These are phyloP conservation scores for Trichoderma guizhouense DNA, from an alignment of 2,329 filamentous ascomycete species.

Conservation along the genomic window DNA sequence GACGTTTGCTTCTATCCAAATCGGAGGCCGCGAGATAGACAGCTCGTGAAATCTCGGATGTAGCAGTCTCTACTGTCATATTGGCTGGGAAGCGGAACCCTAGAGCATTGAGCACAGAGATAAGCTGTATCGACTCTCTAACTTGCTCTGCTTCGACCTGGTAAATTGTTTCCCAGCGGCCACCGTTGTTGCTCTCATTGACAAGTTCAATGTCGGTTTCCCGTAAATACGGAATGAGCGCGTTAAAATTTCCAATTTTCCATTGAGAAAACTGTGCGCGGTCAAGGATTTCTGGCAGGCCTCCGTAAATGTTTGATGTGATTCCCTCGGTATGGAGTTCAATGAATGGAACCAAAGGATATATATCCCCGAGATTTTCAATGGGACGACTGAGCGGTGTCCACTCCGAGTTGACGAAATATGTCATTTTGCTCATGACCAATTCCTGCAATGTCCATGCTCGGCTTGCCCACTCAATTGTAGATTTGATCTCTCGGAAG, in stretches of 20 bases:
- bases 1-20: neutral
- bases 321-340: neutral
- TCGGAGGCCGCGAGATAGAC: neutral
- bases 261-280: neutral
- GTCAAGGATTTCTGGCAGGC: neutral
- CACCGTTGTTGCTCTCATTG: neutral
- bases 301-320: neutral
- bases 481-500: neutral
- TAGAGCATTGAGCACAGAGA: neutral
- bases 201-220: neutral
- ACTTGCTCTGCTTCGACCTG: neutral
- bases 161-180: neutral
- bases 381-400: slow-evolving; percentile 4
- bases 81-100: neutral
- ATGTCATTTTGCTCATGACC: slow-evolving; percentile 17
- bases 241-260: neutral
- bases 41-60: neutral
- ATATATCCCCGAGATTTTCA: slow-evolving; percentile 4
- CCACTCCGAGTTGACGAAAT: slow-evolving; percentile 9
- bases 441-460: slow-evolving; percentile 16
- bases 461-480: neutral
- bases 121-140: neutral
- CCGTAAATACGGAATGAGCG: neutral
- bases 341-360: slow-evolving; percentile 8
- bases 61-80: neutral